A percentile compares a stretch with the other conserved stretches of the same genome.
Evolutionary conservation across 1,139 yeast genomes (phyloP).

Genomic region (Geotrichum klebahnii): DNA sequence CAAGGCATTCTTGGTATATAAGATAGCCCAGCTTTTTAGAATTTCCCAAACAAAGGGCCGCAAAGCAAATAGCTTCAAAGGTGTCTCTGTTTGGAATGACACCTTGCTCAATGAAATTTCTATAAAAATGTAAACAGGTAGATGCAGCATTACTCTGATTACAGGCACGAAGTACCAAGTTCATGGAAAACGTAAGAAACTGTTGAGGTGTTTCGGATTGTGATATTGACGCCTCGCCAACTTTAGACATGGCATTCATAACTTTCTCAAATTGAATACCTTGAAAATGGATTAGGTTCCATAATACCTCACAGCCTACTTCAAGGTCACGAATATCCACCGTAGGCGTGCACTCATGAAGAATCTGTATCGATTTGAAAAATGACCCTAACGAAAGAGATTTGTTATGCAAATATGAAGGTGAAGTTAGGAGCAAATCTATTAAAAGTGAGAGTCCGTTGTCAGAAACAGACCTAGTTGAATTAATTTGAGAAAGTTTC

Average conservation of each 20-base stretch:
- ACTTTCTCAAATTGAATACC: neutral
- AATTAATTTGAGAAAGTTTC: conserved; percentile 6
- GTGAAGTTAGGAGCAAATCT: conserved; percentile 2
- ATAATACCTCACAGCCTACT: neutral
- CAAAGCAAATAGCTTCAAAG: conserved; percentile 30
- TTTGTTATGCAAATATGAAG: neutral
- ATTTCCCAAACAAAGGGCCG: conserved; percentile 34
- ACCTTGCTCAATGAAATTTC: conserved; percentile 21
- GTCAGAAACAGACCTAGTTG: neutral
- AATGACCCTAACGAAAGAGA: neutral
- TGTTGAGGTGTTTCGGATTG: neutral
- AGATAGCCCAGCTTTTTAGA: conserved; percentile 33
- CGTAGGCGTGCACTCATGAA: neutral
- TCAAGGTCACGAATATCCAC: conserved; percentile 10
- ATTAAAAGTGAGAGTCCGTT: neutral
- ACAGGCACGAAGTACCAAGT: conserved; percentile 7
- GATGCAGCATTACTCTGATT: conserved; percentile 3
- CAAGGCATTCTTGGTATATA: conserved; percentile 29
- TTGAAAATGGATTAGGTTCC: neutral
- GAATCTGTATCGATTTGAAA: neutral
- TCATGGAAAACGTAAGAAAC: conserved; percentile 7
- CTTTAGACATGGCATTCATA: neutral
- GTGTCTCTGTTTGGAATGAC: conserved; percentile 30
- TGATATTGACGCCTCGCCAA: neutral
- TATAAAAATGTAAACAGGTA: conserved; percentile 22